Evolutionary conservation across 257 asterid genomes (phyloP), one percentile per base, ranked within the genome.

Genomic region (Haberlea rhodopensis): DNA sequence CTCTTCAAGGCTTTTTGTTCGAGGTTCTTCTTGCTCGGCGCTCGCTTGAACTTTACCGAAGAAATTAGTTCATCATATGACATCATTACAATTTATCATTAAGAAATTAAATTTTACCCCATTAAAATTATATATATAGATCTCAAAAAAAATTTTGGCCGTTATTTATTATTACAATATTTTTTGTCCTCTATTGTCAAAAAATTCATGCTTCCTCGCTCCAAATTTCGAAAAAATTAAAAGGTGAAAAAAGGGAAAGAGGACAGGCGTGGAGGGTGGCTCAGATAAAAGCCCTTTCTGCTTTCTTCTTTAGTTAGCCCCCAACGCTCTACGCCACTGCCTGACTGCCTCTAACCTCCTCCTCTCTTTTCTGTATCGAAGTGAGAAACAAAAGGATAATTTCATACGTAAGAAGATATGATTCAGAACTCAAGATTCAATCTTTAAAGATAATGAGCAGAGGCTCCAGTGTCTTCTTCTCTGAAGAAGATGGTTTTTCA

Each of bases 251-350:
- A 27, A 27, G 1, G 32, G 31, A 66, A 69, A 78, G 79, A 79
- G 84, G 94, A 81, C 92, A 74, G 80, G 90, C 92, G 87, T 91
- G 95, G 81, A 73, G 82, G 86, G 80, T 49, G 57, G 76, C 82
- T 74, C 85, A 73, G 83, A 85, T 83, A 88, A 88, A 88, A 90
- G 76, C 87, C 75, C 79, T 65, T 68, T 34, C 69, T 66, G 71
- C 83, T 76, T 53, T 52, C 76, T 66, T 67, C 73, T 73, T 74
- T 79, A 71, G 79, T 52, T 70, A 61, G 55, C 65, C 68, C 60
- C 60, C 51, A 5, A 15, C 51, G n/a, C n/a, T n/a, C 45, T 13
- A 1, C 1, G 51, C 57, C 72, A 52, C 60, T 32, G 55, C 60
- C 37, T 16, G 21, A 15, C 71, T 20, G 66, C 10, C 51, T 46